Evolutionary conservation across 1,284 basidiomycete genomes (phyloP).

Genomic region (Trichosporon sp.): DNA sequence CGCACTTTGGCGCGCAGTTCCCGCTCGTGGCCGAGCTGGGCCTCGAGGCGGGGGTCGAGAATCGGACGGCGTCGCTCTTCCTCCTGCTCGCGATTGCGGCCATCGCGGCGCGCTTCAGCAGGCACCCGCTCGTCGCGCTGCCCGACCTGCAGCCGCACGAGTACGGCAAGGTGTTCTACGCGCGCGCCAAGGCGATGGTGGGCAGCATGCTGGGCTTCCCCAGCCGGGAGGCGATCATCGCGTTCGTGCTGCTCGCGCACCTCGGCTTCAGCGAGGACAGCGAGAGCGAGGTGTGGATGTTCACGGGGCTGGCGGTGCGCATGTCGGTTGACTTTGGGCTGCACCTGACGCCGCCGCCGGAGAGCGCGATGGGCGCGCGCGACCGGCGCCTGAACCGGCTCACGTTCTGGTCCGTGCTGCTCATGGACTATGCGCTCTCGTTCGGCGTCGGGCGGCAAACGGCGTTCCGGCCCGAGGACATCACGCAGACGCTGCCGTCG

Average conservation of each 20-base stretch:
- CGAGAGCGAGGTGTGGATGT: constrained; percentile 37
- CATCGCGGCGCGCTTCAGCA: constrained; percentile 31
- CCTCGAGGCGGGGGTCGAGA: constrained; percentile 20
- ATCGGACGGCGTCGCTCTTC: constrained; percentile 25
- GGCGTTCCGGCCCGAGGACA: constrained; percentile 29
- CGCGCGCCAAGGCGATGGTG: constrained; percentile 28
- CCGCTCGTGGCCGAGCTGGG: constrained; percentile 21
- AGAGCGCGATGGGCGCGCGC: constrained; percentile 13
- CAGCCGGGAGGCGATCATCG: constrained; percentile 29
- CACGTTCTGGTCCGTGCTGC: constrained; percentile 31
- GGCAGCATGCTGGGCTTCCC: constrained; percentile 34
- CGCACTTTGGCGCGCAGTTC: constrained; percentile 33
- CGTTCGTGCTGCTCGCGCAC: constrained; percentile 27
- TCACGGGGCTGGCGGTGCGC: constrained; percentile 32
- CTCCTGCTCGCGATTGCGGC: constrained; percentile 29
- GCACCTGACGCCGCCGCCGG: constrained; percentile 16
- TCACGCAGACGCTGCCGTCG: constrained; percentile 22
- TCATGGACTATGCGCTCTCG: constrained; percentile 29
- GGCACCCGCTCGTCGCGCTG: constrained; percentile 30
- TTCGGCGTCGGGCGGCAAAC: constrained; percentile 31
- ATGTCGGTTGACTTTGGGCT: constrained; percentile 33
- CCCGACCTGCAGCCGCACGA: constrained; percentile 28
- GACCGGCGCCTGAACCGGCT: constrained; percentile 28
- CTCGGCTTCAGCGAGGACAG: constrained; percentile 32
- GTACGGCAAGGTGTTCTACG: constrained; percentile 33